Base-by-base conservation (phyloP, 495 filamentous ascomycete species). In the Penicillium macrosclerotiorum region DNA sequence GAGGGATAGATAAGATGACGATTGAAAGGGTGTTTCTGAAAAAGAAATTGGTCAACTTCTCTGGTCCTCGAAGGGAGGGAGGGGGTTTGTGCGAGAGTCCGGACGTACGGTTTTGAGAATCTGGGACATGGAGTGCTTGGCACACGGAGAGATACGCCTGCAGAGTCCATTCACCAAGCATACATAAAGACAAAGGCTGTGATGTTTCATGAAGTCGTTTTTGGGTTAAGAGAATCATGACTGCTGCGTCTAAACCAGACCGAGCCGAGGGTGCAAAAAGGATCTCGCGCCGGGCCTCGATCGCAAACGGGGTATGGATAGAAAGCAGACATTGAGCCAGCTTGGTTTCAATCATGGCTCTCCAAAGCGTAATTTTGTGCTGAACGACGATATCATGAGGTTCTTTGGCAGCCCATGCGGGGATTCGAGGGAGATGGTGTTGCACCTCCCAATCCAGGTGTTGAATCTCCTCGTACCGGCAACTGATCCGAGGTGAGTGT, bases 401-500 rank as follows among this genome's bases (percentile, higher is more conserved):
- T 4, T 66, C 63, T 0, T 60, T 20, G 2, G 45, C 16, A 1
- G 34, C 13, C 71, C 71, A 74, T 3, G 37, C 13, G 0, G 71
- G 71, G 32, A 72, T 63, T 2, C 53, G 56, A 35, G 69, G 60
- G n/a, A 71, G 51, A 13, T 70, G 56, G 5, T 60, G 62, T 39
- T 44, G 62, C 13, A 74, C 39, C 33, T 72, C 71, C 63, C 64
- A 68, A 29, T 74, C 69, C 18, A 74, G 37, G 3, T 56, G 63
- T 8, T 65, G 62, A n/a, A 74, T 70, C 20, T 74, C 71, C 19
- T 74, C 69, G 25, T 74, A 74, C 20, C 65, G 61, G 41, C 71
- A 74, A 23, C 46, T 70, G 22, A 74, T 65, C 0, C 62, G 63
- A 4, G 69, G 69, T 3, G 71, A 70, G 45, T 74, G 64, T 67